A percentile compares a stretch with the other conserved stretches of the same genome.
Evolutionary conservation across 306 rosid species (phyloP).

Genomic region (Casuarina cunninghamiana): DNA sequence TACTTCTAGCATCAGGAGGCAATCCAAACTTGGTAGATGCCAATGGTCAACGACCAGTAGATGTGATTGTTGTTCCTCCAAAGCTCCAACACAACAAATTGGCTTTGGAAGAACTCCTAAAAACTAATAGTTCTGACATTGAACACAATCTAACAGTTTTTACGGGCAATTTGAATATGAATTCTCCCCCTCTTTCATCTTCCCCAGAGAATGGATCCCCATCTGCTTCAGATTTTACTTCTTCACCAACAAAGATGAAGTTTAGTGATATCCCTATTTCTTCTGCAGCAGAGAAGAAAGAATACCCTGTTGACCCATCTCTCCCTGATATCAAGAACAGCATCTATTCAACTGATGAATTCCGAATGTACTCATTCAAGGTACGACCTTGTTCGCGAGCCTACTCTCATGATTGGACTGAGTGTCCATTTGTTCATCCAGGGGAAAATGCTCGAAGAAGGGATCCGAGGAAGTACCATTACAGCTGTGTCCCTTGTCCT

Average conservation of each 20-base stretch:
- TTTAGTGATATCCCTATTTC: constrained; percentile 44
- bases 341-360: constrained; percentile 91
- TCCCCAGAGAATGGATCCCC: constrained; percentile 72
- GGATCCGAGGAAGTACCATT: constrained; percentile 93
- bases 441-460: constrained; percentile 98
- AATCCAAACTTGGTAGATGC: constrained; percentile 72
- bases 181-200: constrained; percentile 62
- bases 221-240: constrained; percentile 47
- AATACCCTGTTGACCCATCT: constrained; percentile 85
- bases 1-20: constrained; percentile 83
- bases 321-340: constrained; percentile 95
- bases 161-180: constrained; percentile 38
- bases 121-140: constrained; percentile 44
- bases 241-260: constrained; percentile 52
- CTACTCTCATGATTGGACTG: constrained; percentile 97
- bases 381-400: constrained; percentile 95
- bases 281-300: constrained; percentile 79
- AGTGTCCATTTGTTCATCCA: constrained; percentile 95
- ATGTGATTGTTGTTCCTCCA: constrained; percentile 66
- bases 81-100: constrained; percentile 49
- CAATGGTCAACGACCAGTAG: constrained; percentile 65
- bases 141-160: constrained; percentile 51
- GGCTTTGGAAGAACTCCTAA: constrained; percentile 69
- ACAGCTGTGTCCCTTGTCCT: constrained; percentile 96
- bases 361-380: constrained; percentile 93